Evolutionary conservation across 2,329 filamentous ascomycete species (phyloP).

Genomic region (Cercospora zeae-maydis): DNA sequence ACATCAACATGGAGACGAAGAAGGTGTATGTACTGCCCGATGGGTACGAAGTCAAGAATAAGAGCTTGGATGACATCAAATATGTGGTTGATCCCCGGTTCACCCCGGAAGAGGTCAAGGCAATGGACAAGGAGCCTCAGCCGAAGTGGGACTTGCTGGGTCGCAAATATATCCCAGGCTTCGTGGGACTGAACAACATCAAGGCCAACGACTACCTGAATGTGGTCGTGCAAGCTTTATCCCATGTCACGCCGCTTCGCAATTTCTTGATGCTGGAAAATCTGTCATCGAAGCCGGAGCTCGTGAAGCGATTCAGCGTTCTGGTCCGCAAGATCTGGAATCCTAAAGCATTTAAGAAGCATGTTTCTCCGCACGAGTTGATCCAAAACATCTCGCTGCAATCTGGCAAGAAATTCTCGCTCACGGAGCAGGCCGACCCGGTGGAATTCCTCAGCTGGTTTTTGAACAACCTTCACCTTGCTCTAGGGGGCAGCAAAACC

Average conservation of each 20-base stretch:
- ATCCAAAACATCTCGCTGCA: constrained; percentile 89
- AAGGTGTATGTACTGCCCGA: constrained; percentile 90
- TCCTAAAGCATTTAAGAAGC: constrained; percentile 87
- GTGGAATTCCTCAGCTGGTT: constrained; percentile 98
- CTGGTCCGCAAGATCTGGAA: constrained; percentile 98
- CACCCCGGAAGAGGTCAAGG: constrained; percentile 72
- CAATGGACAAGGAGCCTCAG: constrained; percentile 64
- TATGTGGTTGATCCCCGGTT: constrained; percentile 92
- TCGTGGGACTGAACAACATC: constrained; percentile 99
- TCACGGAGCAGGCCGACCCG: constrained; percentile 88
- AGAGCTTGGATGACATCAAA: constrained; percentile 95
- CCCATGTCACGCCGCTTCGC: constrained; percentile 82
- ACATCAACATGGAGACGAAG: constrained; percentile 94
- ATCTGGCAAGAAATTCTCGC: constrained; percentile 87
- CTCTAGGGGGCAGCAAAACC: constrained; percentile 82
- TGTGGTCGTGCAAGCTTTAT: constrained; percentile 84
- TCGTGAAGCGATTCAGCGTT: constrained; percentile 82
- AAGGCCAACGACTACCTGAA: constrained; percentile 99
- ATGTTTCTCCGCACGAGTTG: constrained; percentile 95
- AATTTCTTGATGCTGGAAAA: constrained; percentile 91
- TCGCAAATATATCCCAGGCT: constrained; percentile 86
- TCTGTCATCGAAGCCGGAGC: constrained; percentile 68
- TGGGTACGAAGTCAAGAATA: constrained; percentile 93
- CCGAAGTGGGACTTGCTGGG: constrained; percentile 73
- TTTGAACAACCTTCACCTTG: constrained; percentile 89